Evolutionary conservation across 1,284 basidiomycete species (phyloP).

Genomic region (Puccinia coronata): DNA sequence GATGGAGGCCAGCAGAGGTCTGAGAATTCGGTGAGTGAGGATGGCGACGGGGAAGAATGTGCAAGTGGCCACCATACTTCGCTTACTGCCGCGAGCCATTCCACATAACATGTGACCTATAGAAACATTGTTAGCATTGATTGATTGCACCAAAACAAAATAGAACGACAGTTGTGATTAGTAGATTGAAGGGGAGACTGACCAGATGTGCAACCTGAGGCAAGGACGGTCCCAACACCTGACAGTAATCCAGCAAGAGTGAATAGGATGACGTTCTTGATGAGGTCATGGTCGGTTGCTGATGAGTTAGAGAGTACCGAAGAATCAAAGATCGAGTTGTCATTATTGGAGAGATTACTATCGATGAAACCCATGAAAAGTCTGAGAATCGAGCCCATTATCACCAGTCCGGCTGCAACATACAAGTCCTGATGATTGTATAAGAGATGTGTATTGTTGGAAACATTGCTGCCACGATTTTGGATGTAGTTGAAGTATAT

Average conservation of each 20-base stretch:
- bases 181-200: neutral
- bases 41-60: constrained; percentile 37
- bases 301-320: neutral
- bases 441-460: neutral
- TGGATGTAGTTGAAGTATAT: neutral
- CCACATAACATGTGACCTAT: constrained; percentile 42
- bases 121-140: neutral
- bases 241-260: constrained; percentile 19
- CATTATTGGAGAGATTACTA: neutral
- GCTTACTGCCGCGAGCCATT: constrained; percentile 37
- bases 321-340: constrained; percentile 15
- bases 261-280: neutral
- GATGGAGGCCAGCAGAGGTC: neutral
- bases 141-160: neutral
- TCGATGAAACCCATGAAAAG: constrained; percentile 14
- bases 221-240: constrained; percentile 17
- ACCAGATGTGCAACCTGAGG: constrained; percentile 40
- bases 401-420: neutral
- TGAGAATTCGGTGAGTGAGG: constrained; percentile 32
- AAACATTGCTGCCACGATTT: neutral
- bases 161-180: neutral
- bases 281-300: neutral
- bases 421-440: constrained; percentile 10
- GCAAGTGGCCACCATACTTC: constrained; percentile 24
- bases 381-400: constrained; percentile 12